phyloP scores from a whole-genome alignment of 306 rosid genomes.

The Citrullus amarus region DNA sequence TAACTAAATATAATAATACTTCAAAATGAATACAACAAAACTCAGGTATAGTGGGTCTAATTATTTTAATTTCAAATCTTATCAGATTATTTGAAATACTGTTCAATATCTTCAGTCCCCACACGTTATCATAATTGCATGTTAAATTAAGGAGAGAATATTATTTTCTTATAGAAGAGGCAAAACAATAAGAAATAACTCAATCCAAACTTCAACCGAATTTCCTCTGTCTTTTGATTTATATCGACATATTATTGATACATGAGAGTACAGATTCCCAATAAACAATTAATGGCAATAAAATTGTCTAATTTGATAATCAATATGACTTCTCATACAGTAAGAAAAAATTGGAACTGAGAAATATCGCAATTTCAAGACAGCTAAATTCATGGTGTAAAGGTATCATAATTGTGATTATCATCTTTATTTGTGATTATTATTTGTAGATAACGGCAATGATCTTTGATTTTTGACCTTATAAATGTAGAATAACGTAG shows the following conservation, averaged over 20 bases:
- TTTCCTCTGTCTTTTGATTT: not conserved
- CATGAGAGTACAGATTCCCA: not conserved
- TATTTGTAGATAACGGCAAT: not conserved
- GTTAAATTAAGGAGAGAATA: not conserved
- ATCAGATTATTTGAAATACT: not conserved
- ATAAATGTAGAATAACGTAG: constrained; percentile 35
- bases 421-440: constrained; percentile 3
- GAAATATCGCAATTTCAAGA: not conserved
- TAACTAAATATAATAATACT: not conserved
- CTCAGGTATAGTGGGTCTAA: not conserved
- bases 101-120: not conserved
- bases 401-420: not conserved
- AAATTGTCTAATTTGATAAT: not conserved
- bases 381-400: not conserved
- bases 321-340: not conserved
- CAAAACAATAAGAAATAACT: not conserved
- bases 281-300: not conserved
- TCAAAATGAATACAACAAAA: not conserved
- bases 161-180: not conserved
- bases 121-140: not conserved
- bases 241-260: not conserved
- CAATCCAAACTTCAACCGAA: not conserved
- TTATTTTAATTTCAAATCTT: not conserved
- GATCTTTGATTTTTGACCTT: constrained; percentile 18
- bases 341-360: not conserved